Percentiles rank a stretch among this genome's conserved stretches.
phyloP scores from a whole-genome alignment of 2,329 filamentous ascomycete genomes.

The Cryphonectria radicalis region DNA sequence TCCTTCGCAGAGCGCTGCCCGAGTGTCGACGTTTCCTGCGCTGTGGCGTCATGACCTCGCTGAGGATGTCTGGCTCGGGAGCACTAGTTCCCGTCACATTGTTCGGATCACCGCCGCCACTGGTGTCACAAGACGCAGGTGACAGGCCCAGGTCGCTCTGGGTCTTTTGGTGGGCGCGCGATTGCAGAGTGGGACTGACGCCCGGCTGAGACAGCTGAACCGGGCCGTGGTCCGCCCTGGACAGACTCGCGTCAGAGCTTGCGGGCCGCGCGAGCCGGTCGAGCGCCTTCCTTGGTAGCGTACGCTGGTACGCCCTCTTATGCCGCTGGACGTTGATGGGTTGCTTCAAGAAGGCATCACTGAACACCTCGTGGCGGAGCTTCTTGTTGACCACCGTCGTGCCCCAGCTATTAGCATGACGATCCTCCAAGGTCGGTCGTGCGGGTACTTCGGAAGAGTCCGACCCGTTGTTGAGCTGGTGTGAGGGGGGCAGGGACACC shows the following conservation, averaged over 20 bases:
- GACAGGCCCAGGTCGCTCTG: conserved; percentile 35
- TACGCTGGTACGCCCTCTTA: conserved; percentile 70
- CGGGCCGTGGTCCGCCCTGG: conserved; percentile 26
- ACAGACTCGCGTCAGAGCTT: conserved; percentile 50
- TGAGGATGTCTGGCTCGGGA: conserved; percentile 62
- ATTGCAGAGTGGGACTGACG: conserved; percentile 3
- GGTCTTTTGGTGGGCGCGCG: conserved; percentile 31
- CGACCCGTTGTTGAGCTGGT: conserved; percentile 29
- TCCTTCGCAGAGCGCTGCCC: conserved; percentile 77
- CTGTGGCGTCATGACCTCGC: conserved; percentile 46
- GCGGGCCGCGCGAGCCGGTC: conserved; percentile 50
- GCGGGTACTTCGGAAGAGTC: conserved; percentile 26
- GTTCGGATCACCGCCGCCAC: conserved; percentile 46
- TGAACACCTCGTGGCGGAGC: conserved; percentile 87
- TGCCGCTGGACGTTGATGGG: conserved; percentile 81
- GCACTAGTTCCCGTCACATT: conserved; percentile 68
- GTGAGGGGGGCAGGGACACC: conserved; percentile 36
- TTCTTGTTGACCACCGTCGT: conserved; percentile 89
- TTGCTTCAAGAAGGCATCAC: conserved; percentile 86
- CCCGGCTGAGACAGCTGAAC: conserved; percentile 16
- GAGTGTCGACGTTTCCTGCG: conserved; percentile 76
- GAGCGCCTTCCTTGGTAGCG: conserved; percentile 59
- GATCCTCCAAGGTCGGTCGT: conserved; percentile 55
- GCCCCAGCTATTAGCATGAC: conserved; percentile 75
- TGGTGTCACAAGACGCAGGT: conserved; percentile 39